Base-by-base conservation (phyloP, 2,329 filamentous ascomycete species). In the Echinosphaeria canescens region DNA sequence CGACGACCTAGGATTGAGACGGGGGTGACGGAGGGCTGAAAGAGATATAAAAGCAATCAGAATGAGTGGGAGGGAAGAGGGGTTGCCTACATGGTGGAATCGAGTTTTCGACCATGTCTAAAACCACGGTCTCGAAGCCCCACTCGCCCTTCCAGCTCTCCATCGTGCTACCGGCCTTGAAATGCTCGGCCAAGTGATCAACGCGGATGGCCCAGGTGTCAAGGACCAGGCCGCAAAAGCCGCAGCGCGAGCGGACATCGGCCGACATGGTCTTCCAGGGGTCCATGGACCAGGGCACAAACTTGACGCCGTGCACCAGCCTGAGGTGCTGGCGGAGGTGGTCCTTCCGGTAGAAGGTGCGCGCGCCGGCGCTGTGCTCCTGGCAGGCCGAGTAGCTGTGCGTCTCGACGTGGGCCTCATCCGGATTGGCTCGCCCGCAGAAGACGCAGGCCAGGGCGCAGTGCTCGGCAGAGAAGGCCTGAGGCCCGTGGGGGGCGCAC, bases 131-230 rank as follows among this genome's bases (percentile, higher is more conserved):
- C 29, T 72, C 67, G 33, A 74, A 72, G 53, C 68, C 68, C 66
- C 67, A 72, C 45, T 69, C 67, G 50, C 68, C 68, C 53, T 70
- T 68, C 68, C 68, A 74, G 44, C 72, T 63, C 33, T 60, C 62
- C 67, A 74, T 74, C 38, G 61, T 65, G 34, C 59, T 62, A 48
- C 68, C 66, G 15, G 55, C 61, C 46, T 70, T 72, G 51, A 72
- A 74, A 44, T 73, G 68, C 34, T 71, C 64, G n/a, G 68, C 67
- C 22, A 73, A 47, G 38, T 74, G 68, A 37, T 73, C 67, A 11
- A 62, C 53, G 39, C 68, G 53, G 29, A 58, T 51, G 8, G 54
- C 56, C 68, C 68, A 74, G 24, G 58, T 66, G 36, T 65, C 60
- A 51, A 72, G 59, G 10, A 66, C 50, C 29, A 62, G 56, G 26